Percentiles rank a stretch among this genome's conserved stretches.
These are phyloP conservation scores for Dendrobium chrysotoxum DNA, from an alignment of 106 monocot species.

Conservation along the genomic window DNA sequence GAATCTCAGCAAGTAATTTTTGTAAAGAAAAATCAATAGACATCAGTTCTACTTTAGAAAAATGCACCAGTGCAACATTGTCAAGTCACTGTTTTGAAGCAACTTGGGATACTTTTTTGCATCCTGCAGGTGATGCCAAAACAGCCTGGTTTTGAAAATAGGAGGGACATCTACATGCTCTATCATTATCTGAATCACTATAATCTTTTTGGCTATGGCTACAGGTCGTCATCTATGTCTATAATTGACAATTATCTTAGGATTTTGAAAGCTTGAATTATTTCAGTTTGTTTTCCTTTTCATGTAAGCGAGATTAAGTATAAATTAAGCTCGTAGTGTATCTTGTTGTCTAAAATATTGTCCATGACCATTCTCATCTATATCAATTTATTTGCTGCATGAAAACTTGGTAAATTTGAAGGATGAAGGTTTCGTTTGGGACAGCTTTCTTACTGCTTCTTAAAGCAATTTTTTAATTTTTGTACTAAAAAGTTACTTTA, in stretches of 20 bases:
- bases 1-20: no score
- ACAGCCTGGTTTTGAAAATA: conserved; percentile 83
- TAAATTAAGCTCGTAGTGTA: background rate
- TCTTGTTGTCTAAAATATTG: background rate
- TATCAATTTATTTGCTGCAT: background rate
- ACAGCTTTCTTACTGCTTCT: no score
- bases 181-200: conserved; percentile 99
- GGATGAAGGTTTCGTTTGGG: background rate
- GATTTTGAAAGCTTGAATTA: conserved; percentile 34
- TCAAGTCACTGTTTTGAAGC: no score
- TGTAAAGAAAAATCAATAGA: no score
- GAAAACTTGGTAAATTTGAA: background rate
- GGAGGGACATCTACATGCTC: conserved; percentile 81
- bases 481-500: no score
- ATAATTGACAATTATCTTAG: conserved; percentile 75
- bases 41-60: no score
- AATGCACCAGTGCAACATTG: no score
- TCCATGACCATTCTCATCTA: background rate
- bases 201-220: conserved; percentile 91
- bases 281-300: background rate
- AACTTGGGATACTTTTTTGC: background rate
- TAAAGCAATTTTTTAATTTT: no score
- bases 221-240: conserved; percentile 83
- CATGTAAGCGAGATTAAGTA: background rate
- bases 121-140: conserved; percentile 80